Evolutionary conservation across 2,329 filamentous ascomycete genomes (phyloP).

Genomic region (Alternaria metachromatica): DNA sequence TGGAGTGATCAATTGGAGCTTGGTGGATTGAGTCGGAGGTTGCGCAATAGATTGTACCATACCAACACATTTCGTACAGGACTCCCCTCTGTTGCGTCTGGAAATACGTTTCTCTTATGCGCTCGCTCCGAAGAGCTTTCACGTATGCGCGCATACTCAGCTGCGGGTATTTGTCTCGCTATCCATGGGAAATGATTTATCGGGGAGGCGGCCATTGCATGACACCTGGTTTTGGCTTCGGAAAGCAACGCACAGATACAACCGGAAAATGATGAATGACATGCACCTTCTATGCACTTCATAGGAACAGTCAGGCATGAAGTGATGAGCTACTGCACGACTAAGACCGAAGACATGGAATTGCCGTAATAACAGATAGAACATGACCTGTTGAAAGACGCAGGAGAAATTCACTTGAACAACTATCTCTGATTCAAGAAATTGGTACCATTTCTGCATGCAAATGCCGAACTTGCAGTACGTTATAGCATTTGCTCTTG

Average conservation of each 20-base stretch:
- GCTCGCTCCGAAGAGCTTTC: no score
- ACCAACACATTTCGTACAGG: constrained; percentile 33
- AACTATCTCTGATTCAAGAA: no score
- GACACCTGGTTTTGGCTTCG: not conserved
- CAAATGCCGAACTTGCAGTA: not conserved
- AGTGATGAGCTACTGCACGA: not conserved
- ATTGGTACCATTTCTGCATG: not conserved
- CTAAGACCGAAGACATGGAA: not conserved
- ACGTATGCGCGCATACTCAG: not conserved
- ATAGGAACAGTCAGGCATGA: not conserved
- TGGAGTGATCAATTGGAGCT: constrained; percentile 17
- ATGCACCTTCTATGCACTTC: not conserved
- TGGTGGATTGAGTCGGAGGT: constrained; percentile 19
- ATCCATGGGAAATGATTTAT: not conserved
- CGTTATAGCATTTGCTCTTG: not conserved
- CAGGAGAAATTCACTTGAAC: no score
- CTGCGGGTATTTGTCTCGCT: not conserved
- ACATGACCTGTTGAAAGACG: no score
- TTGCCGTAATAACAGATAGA: not conserved
- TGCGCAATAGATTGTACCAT: constrained; percentile 53
- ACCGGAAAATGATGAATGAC: not conserved
- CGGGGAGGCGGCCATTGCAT: not conserved
- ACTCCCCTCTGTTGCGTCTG: constrained; percentile 13
- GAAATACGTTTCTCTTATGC: not conserved
- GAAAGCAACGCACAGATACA: not conserved